Evolutionary conservation across 257 asterid genomes (phyloP), one percentile per base, ranked within the genome.

Genomic region (Salvia splendens): DNA sequence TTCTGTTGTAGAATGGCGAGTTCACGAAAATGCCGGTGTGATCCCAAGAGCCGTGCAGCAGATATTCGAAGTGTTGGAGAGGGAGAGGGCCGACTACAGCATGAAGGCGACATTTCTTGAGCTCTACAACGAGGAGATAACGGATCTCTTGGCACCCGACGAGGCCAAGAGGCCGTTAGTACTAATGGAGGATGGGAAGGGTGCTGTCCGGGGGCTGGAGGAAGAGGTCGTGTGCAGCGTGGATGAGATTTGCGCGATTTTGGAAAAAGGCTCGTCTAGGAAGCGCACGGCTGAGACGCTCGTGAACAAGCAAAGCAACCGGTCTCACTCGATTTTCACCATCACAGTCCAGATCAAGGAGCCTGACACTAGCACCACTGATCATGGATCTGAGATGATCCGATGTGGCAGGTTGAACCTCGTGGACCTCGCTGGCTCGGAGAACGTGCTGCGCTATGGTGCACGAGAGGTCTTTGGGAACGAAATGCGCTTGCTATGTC

Each of bases 371-470:
- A 68, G 72, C 0, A 84, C 30, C 30, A 24, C 30, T 24, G 30
- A 24, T 24, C 30, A 78, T 41, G 87, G 87, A 67, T 77, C 79
- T 2, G 91, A 82, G 61, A 47, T 85, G 51, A 67, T 82, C 61
- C 81, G 78, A 71, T 80, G 86, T 74, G 91, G 91, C 28, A 85
- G 60, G 65, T 71, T 85, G 42, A 85, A 82, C 66, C 91, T 85
- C 41, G 91, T 85, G 4, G 88, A 85, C 45, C 85, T 85, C 58
- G 91, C 91, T 62, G 91, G 91, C 36, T 85, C 91, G 0, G 91
- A 85, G 76, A 85, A 82, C 76, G 83, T 85, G 15, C 67, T 78
- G 24, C 76, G 88, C 11, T 85, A 83, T 20, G 86, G 88, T 63
- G 91, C 86, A 43, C 64, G 77, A 78, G 85, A 85, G 85, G 83